Base-by-base conservation (phyloP, 2,329 filamentous ascomycete species). In the Pseudogymnoascus sp. region DNA sequence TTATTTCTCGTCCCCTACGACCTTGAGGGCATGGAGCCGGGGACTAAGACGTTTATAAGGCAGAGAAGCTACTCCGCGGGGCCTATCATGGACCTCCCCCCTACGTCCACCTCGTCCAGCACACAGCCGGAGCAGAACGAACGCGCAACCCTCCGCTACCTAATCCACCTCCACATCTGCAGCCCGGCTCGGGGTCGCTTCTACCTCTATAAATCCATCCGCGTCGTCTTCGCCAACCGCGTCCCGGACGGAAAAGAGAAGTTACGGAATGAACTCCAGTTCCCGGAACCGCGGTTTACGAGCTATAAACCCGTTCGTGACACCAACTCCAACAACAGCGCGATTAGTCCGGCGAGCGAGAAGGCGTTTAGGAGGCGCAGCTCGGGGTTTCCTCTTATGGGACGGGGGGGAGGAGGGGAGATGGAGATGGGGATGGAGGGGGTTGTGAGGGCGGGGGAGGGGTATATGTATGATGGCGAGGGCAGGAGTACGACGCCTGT, bases 171-270 rank as follows among this genome's bases (percentile, higher is more conserved):
- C 61, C 91, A 97, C 73, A 95, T 99, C 64, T 97, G 93, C 76
- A 93, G 88, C 70, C 89, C 91, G 0, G 85, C 87, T 0, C 89
- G 87, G 67, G 91, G 90, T 5, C 86, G 93, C 11, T 96, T 87
- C 74, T 97, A 92, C 70, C 80, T 99, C 5, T 95, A 97, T 78
- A 96, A 95, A 71, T 91, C 86, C 69, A 89, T 97, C 64, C 87
- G 95, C 12, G 91, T 97, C 37, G 93, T 99, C 2, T 99, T 99
- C 73, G 95, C 95, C 62, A 97, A 97, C 73, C 86, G 95, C 26
- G 93, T 97, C 0, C 93, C 95, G 0, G 95, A 97, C 70, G 93
- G 91, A 42, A 96, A 97, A 73, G 93, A 97, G 75, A 93, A 88
- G 72, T 81, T 99, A 40, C 83, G 88, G 34, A 97, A 96, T 71